Percentiles rank a stretch among this genome's conserved stretches.
These are phyloP conservation scores for Agrocybe chaxingu DNA, from an alignment of 768 basidiomycete species.

Conservation along the genomic window DNA sequence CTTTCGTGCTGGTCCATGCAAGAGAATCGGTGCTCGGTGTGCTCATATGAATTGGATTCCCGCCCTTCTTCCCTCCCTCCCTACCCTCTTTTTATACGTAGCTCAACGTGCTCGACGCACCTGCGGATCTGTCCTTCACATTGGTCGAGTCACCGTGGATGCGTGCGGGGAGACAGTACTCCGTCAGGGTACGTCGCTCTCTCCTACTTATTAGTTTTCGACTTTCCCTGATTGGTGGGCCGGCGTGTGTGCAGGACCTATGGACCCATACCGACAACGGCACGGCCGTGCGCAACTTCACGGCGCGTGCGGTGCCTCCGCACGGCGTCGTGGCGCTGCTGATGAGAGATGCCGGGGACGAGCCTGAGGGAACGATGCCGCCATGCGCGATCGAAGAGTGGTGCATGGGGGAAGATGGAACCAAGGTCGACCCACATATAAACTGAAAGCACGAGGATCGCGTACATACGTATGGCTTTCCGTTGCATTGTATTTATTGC, in stretches of 20 bases:
- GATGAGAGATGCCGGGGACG: constrained; percentile 63
- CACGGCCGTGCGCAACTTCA: constrained; percentile 59
- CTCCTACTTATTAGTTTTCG: neutral
- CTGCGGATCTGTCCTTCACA: constrained; percentile 57
- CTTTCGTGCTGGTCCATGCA: neutral
- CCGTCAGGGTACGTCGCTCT: constrained; percentile 50
- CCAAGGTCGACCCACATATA: constrained; percentile 19
- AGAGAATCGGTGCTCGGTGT: too few relatives aligned
- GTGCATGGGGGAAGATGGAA: constrained; percentile 63
- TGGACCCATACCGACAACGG: constrained; percentile 75
- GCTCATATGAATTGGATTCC: too few relatives aligned
- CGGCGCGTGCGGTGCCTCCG: constrained; percentile 48
- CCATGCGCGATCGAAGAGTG: constrained; percentile 54
- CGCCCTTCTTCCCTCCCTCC: neutral
- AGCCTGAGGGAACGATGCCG: constrained; percentile 55
- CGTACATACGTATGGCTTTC: too few relatives aligned
- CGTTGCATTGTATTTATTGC: neutral
- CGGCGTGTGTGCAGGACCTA: constrained; percentile 46
- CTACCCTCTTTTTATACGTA: constrained; percentile 17
- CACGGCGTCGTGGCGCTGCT: constrained; percentile 71
- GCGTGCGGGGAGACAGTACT: constrained; percentile 61
- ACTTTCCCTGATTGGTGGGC: neutral
- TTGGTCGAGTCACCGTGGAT: constrained; percentile 72
- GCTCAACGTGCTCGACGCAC: constrained; percentile 59
- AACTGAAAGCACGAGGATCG: too few relatives aligned